Percentiles rank a stretch among this genome's conserved stretches.
phyloP scores from a whole-genome alignment of 2,329 filamentous ascomycete genomes.

The Venturia effusa region DNA sequence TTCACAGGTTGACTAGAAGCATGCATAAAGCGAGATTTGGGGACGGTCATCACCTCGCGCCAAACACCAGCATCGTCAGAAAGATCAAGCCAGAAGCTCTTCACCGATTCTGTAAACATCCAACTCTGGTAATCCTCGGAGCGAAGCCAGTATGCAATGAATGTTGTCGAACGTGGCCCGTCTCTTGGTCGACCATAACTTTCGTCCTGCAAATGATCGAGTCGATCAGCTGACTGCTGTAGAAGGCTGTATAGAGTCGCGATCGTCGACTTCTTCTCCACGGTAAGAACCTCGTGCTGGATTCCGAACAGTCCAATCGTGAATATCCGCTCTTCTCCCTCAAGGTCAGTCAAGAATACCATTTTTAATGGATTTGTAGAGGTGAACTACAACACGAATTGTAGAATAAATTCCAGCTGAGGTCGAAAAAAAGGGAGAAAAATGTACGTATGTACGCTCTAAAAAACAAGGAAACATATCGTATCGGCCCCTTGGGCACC shows the following conservation, averaged over 20 bases:
- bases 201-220: background rate
- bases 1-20: background rate
- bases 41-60: background rate
- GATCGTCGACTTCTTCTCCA: background rate
- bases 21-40: background rate
- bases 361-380: background rate
- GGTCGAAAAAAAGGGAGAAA: background rate
- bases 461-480: background rate
- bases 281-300: background rate
- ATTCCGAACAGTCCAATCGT: background rate
- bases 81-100: background rate
- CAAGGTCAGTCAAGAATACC: background rate
- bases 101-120: background rate
- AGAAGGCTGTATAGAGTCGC: background rate
- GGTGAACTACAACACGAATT: background rate
- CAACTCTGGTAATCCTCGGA: background rate
- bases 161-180: background rate
- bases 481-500: background rate
- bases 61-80: slow-evolving; percentile 3
- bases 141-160: background rate
- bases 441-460: background rate
- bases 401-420: background rate
- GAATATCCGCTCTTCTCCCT: background rate
- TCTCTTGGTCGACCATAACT: background rate
- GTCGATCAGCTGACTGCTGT: background rate